A percentile compares a stretch with the other conserved stretches of the same genome.
Conservation (phyloP, 345 rosid genomes). For the Psidium friedrichsthalianum region DNA sequence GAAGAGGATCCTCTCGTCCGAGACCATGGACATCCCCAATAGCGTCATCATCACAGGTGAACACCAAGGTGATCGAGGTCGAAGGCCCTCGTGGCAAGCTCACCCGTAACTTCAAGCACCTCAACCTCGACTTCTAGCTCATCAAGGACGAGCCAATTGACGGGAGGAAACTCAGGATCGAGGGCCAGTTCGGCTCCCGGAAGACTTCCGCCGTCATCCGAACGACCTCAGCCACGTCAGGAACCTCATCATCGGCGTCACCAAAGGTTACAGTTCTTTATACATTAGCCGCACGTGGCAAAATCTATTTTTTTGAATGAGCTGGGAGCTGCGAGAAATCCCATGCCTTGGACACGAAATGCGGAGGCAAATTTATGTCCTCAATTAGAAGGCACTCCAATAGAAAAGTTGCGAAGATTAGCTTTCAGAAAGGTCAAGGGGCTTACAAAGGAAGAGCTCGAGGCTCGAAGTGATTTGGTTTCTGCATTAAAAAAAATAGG, state of each 20-base stretch:
- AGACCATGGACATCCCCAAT: constrained; percentile 40
- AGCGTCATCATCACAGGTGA: constrained; percentile 27
- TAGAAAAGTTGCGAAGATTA: too few species aligned
- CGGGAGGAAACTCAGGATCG: constrained; percentile 15
- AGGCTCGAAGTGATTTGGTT: too few species aligned
- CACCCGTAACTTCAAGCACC: constrained; percentile 34
- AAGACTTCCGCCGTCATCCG: constrained; percentile 22
- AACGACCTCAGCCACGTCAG: constrained; percentile 50
- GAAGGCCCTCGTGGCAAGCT: constrained; percentile 40
- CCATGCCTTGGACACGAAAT: too few species aligned
- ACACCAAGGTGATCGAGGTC: constrained; percentile 30
- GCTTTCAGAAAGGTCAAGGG: too few species aligned
- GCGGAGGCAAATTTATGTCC: too few species aligned
- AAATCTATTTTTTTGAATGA: too few species aligned
- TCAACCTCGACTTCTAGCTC: constrained; percentile 36
- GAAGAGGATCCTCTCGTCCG: constrained; percentile 38
- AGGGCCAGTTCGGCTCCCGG: constrained; percentile 19
- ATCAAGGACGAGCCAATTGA: constrained; percentile 17
- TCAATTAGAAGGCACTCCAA: too few species aligned
- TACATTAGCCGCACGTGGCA: too few species aligned
- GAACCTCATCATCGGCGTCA: constrained; percentile 36
- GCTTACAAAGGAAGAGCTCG: too few species aligned
- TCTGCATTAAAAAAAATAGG: too few species aligned
- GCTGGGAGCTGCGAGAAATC: too few species aligned
- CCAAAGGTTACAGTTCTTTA: constrained; percentile 57